These are phyloP conservation scores for Xylaria telfairii DNA, from an alignment of 495 filamentous ascomycete species.

Conservation along the genomic window DNA sequence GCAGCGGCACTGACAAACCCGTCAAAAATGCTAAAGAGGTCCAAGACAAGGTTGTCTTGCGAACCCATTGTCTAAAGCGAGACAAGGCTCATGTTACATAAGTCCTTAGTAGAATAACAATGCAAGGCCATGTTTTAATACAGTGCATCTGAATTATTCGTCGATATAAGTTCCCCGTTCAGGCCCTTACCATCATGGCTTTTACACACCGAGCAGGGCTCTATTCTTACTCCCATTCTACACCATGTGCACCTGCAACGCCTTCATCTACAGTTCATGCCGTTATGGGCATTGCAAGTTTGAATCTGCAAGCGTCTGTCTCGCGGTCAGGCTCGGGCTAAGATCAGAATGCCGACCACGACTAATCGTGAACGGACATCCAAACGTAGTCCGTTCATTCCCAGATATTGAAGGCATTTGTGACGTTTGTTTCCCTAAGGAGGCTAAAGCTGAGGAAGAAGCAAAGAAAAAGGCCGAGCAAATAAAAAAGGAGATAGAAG, in stretches of 20 bases:
- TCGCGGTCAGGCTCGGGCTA: background rate
- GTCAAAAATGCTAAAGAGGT: background rate
- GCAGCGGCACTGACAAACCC: background rate
- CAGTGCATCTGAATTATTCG: background rate
- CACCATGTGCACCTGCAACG: slow-evolving; percentile 22
- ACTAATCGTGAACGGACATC: slow-evolving; percentile 20
- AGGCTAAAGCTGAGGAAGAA: slow-evolving; percentile 23
- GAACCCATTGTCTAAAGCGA: background rate
- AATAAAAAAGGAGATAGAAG: background rate
- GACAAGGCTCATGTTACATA: background rate
- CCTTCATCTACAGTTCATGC: slow-evolving; percentile 13
- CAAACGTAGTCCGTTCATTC: background rate
- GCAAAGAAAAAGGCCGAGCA: slow-evolving; percentile 13
- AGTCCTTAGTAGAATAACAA: background rate
- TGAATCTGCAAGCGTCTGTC: background rate
- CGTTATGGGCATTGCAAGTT: background rate
- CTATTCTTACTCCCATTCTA: background rate
- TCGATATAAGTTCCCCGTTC: background rate
- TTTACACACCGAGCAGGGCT: background rate
- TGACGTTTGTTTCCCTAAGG: slow-evolving; percentile 27
- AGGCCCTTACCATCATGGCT: background rate
- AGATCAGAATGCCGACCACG: slow-evolving; percentile 9
- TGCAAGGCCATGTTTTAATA: background rate
- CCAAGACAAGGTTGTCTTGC: background rate
- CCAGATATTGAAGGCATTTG: slow-evolving; percentile 27